These are phyloP conservation scores for Emericellopsis atlantica DNA, from an alignment of 2,329 filamentous ascomycete species.

Conservation along the genomic window DNA sequence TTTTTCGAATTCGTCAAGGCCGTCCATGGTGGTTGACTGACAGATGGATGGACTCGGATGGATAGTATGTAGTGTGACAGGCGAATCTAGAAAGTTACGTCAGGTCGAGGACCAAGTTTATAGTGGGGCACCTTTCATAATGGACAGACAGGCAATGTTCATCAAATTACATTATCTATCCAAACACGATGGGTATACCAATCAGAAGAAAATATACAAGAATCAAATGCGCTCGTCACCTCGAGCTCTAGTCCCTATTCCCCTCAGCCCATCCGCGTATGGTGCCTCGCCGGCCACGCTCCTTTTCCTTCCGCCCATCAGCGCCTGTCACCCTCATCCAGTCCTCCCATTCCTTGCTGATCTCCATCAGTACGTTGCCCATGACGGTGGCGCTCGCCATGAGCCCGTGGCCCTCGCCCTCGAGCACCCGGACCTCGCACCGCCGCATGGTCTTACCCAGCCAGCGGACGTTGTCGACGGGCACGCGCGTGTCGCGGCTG, in stretches of 20 bases:
- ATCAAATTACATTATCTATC: background rate
- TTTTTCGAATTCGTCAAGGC: constrained; percentile 66
- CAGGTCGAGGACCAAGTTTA: no score
- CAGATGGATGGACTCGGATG: no score
- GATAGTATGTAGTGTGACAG: no score
- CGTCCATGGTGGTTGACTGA: constrained; percentile 25
- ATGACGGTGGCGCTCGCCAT: constrained; percentile 94
- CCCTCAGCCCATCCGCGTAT: background rate
- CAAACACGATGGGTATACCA: no score
- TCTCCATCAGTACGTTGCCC: constrained; percentile 88
- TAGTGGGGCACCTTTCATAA: no score
- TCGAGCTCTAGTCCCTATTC: no score
- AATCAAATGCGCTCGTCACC: no score
- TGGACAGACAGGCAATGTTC: no score
- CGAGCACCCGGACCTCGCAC: constrained; percentile 82
- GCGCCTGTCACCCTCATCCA: constrained; percentile 53
- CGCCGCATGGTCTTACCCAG: constrained; percentile 85
- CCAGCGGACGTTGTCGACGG: constrained; percentile 92
- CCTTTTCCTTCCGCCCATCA: constrained; percentile 15
- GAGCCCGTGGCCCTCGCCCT: constrained; percentile 85
- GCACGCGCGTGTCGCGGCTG: constrained; percentile 78
- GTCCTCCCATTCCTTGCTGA: constrained; percentile 86
- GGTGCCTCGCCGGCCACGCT: constrained; percentile 15
- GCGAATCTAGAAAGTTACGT: no score
- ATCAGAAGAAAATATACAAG: no score